Evolutionary conservation across 805 yeast genomes (phyloP).

Genomic region (Candida alai): DNA sequence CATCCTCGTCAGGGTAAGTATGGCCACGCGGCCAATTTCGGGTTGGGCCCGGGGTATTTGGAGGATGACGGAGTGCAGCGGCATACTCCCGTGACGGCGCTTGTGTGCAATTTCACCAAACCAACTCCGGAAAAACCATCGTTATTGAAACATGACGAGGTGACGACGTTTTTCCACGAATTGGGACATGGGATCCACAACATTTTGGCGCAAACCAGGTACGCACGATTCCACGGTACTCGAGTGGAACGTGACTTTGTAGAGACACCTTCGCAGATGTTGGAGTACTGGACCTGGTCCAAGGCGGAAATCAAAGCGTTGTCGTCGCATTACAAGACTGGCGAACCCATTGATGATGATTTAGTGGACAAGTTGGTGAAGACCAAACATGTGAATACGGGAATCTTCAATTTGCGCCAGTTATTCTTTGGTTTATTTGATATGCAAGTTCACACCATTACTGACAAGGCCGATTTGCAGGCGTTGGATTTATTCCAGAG

Average conservation of each 20-base stretch:
- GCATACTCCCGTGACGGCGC: conserved; percentile 65
- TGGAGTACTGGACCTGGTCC: conserved; percentile 88
- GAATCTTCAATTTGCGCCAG: conserved; percentile 68
- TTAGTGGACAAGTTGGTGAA: conserved; percentile 54
- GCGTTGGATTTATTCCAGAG: conserved; percentile 44
- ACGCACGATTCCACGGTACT: conserved; percentile 71
- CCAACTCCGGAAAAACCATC: conserved; percentile 70
- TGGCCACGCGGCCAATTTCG: conserved; percentile 86
- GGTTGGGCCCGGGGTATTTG: conserved; percentile 55
- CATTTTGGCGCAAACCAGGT: conserved; percentile 61
- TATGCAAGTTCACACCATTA: conserved; percentile 59
- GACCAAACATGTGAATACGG: conserved; percentile 76
- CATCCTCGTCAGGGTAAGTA: conserved; percentile 86
- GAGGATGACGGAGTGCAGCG: conserved; percentile 45
- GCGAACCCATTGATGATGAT: conserved; percentile 53
- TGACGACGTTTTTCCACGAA: conserved; percentile 84
- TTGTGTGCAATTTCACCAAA: conserved; percentile 82
- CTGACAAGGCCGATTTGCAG: conserved; percentile 32
- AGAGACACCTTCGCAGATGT: conserved; percentile 87
- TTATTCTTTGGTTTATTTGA: conserved; percentile 77
- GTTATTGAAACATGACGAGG: conserved; percentile 71
- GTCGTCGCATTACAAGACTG: conserved; percentile 64
- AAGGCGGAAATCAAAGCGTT: conserved; percentile 52
- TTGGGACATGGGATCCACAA: conserved; percentile 88
- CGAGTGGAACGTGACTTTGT: conserved; percentile 82